A percentile compares a stretch with the other conserved stretches of the same genome.
phyloP scores from a whole-genome alignment of 2,329 filamentous ascomycete genomes.

The Aureobasidium sp. region DNA sequence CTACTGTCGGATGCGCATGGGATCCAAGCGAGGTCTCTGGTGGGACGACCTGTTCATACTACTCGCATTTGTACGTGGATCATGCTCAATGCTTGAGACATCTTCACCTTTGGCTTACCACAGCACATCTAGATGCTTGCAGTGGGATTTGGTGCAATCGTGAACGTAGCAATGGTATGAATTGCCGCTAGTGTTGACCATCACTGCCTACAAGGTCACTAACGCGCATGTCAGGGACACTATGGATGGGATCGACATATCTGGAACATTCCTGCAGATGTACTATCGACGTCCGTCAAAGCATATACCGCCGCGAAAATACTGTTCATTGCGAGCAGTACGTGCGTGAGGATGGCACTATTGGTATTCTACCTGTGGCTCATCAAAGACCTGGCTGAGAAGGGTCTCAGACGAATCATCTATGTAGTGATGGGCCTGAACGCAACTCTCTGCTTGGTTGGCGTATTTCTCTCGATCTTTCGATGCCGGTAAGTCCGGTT shows the following conservation, averaged over 20 bases:
- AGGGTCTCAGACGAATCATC: constrained; percentile 31
- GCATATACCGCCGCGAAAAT: constrained; percentile 35
- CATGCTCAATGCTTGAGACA: constrained; percentile 5
- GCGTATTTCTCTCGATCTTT: constrained; percentile 30
- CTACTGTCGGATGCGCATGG: neutral
- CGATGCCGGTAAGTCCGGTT: constrained; percentile 27
- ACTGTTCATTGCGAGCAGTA: constrained; percentile 33
- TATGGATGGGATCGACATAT: constrained; percentile 38
- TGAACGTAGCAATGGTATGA: constrained; percentile 32
- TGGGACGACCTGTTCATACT: constrained; percentile 34
- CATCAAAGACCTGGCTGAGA: constrained; percentile 31
- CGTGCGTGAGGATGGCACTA: constrained; percentile 36
- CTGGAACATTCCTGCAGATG: constrained; percentile 29
- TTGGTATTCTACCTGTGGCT: constrained; percentile 39
- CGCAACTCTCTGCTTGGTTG: constrained; percentile 28
- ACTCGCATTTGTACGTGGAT: constrained; percentile 28
- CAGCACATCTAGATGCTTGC: constrained; percentile 26
- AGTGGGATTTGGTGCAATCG: constrained; percentile 29
- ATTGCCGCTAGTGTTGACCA: neutral
- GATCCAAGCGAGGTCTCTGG: constrained; percentile 7
- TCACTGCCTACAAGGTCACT: neutral
- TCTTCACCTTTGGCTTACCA: neutral
- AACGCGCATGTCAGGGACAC: neutral
- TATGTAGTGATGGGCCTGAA: constrained; percentile 31
- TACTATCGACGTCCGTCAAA: constrained; percentile 24